These are phyloP conservation scores for Allium sativum DNA, from an alignment of 106 monocot species.

Conservation along the genomic window DNA sequence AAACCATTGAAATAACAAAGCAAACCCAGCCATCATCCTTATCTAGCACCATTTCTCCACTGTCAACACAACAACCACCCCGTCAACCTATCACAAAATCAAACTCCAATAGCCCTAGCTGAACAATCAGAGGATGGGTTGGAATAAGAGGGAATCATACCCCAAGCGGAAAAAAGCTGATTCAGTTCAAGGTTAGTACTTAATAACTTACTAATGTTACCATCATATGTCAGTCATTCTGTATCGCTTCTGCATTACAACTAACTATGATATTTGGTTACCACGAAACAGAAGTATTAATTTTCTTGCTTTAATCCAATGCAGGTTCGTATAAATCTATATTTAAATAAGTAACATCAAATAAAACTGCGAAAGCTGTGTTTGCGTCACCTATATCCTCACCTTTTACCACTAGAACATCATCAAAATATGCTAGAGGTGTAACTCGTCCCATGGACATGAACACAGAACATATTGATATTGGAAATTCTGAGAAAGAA, in stretches of 20 bases:
- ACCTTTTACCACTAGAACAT: constrained; percentile 19
- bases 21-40: too few relatives aligned
- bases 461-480: constrained; percentile 39
- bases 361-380: constrained; percentile 18
- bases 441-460: constrained; percentile 18
- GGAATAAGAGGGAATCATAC: too few relatives aligned
- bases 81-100: too few relatives aligned
- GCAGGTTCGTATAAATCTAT: constrained; percentile 37
- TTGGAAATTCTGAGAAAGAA: constrained; percentile 37
- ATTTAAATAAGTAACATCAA: constrained; percentile 32
- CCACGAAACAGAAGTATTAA: not conserved
- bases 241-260: not conserved
- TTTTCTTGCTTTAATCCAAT: constrained; percentile 30
- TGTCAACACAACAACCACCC: too few relatives aligned
- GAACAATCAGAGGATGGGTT: too few relatives aligned
- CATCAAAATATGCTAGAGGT: constrained; percentile 26
- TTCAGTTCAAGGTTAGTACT: too few relatives aligned
- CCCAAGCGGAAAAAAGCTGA: too few relatives aligned
- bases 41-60: too few relatives aligned
- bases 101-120: too few relatives aligned
- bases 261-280: not conserved
- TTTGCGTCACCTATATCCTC: constrained; percentile 38
- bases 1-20: too few relatives aligned
- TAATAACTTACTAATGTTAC: too few relatives aligned
- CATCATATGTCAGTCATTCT: too few relatives aligned